Conservation (phyloP, 2,329 filamentous ascomycete species). For the Claviceps citrina region DNA sequence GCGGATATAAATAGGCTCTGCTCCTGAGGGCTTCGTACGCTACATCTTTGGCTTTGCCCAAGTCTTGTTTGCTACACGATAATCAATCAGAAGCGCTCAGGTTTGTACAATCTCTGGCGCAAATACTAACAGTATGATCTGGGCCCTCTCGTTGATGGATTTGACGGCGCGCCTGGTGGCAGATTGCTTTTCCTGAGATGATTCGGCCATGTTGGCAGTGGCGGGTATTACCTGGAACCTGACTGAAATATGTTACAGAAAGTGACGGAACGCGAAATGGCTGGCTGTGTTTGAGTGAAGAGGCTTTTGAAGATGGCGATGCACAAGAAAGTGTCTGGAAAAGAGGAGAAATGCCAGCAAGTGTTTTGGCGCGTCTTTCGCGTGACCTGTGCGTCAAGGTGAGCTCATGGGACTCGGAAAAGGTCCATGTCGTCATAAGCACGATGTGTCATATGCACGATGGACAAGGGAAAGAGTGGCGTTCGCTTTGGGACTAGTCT, state of each 20-base stretch:
- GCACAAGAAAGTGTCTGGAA: too few relatives aligned
- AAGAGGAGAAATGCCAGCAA: too few relatives aligned
- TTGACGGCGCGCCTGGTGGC: conserved; percentile 20
- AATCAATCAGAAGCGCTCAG: not conserved
- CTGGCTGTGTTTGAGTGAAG: not conserved
- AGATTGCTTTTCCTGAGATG: conserved; percentile 8
- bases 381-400: too few relatives aligned
- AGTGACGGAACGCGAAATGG: too few relatives aligned
- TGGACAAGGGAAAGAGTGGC: not conserved
- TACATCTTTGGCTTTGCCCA: conserved; percentile 46
- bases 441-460: not conserved
- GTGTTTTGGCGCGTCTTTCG: too few relatives aligned
- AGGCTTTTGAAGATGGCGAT: not conserved
- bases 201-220: conserved; percentile 7
- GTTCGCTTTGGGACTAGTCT: conserved; percentile 1
- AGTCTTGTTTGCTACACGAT: conserved; percentile 47
- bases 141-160: conserved; percentile 29
- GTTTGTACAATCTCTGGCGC: too few relatives aligned
- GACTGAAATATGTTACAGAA: too few relatives aligned
- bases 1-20: conserved; percentile 70
- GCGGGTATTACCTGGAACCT: not conserved
- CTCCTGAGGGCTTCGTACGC: conserved; percentile 58
- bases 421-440: conserved; percentile 5
- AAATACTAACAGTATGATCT: conserved; percentile 30
- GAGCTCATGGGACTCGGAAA: not conserved